A percentile compares a stretch with the other conserved stretches of the same genome.
phyloP scores from a whole-genome alignment of 176 grass and related monocot genomes.

The Dendrocalamus sinicus region DNA sequence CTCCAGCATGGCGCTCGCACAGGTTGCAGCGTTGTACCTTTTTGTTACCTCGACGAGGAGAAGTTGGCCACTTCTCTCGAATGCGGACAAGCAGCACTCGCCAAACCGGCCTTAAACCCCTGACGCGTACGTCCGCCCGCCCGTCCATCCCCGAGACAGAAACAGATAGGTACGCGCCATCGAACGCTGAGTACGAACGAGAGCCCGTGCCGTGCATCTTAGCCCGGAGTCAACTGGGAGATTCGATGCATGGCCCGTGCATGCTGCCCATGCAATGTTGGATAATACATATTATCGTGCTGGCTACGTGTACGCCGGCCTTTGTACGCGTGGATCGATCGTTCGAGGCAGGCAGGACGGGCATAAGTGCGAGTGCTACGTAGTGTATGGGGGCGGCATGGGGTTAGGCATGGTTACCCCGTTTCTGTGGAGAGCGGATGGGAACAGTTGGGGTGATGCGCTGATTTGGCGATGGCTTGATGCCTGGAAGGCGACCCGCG shows the following conservation, averaged over 20 bases:
- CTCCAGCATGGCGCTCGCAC: background rate
- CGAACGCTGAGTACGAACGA: background rate
- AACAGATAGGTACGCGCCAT: background rate
- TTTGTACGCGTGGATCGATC: background rate
- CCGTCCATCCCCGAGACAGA: background rate
- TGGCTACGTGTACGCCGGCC: background rate
- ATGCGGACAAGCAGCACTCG: background rate
- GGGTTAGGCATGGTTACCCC: background rate
- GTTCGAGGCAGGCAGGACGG: no score
- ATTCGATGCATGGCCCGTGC: constrained; percentile 9
- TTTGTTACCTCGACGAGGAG: background rate
- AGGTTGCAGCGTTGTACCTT: background rate
- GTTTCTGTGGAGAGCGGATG: background rate
- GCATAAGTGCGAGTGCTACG: background rate
- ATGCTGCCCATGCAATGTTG: constrained; percentile 39
- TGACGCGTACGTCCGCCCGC: background rate
- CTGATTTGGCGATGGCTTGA: constrained; percentile 5
- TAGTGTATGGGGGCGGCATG: constrained; percentile 21
- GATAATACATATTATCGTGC: background rate
- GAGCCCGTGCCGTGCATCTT: background rate
- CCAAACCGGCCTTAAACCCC: constrained; percentile 12
- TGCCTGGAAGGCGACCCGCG: background rate
- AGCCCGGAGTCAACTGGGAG: background rate
- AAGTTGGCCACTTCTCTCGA: background rate
- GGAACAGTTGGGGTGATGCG: background rate